Evolutionary conservation across 441 rosid species (phyloP).

Genomic region (Croton setiger): DNA sequence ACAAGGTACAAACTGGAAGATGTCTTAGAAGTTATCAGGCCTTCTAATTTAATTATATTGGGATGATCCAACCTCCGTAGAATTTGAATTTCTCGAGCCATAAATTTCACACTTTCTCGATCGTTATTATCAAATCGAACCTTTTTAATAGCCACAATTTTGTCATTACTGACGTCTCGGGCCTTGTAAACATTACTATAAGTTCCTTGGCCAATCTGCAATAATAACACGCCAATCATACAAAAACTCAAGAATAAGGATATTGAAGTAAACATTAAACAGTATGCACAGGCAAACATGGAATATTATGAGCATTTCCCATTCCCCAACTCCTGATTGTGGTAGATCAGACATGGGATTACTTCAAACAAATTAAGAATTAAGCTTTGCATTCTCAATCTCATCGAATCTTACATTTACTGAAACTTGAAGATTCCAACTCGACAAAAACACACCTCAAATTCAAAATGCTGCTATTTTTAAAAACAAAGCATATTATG

Average conservation of each 20-base stretch:
- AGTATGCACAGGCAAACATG: neutral
- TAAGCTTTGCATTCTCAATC: neutral
- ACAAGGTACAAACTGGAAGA: slow-evolving; percentile 85
- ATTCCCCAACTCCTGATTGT: neutral
- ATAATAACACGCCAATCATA: slow-evolving; percentile 17
- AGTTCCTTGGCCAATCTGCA: slow-evolving; percentile 99
- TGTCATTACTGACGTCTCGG: slow-evolving; percentile 57
- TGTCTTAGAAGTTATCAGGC: slow-evolving; percentile 67
- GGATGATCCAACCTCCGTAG: slow-evolving; percentile 85
- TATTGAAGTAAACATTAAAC: neutral
- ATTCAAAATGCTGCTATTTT: neutral
- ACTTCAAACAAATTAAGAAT: neutral
- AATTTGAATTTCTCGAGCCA: slow-evolving; percentile 87
- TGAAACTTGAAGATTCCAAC: too few relatives aligned
- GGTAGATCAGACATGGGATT: neutral
- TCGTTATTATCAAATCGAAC: slow-evolving; percentile 80
- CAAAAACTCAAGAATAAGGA: neutral
- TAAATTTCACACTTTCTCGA: slow-evolving; percentile 80
- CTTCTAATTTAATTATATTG: slow-evolving; percentile 77
- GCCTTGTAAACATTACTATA: slow-evolving; percentile 92
- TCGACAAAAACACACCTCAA: neutral
- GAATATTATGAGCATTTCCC: neutral
- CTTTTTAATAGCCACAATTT: slow-evolving; percentile 77
- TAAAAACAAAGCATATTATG: too few relatives aligned
- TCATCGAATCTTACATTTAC: neutral